Percentiles rank a stretch among this genome's conserved stretches.
phyloP scores from a whole-genome alignment of 75 land plant species.

The Pinus taeda region DNA sequence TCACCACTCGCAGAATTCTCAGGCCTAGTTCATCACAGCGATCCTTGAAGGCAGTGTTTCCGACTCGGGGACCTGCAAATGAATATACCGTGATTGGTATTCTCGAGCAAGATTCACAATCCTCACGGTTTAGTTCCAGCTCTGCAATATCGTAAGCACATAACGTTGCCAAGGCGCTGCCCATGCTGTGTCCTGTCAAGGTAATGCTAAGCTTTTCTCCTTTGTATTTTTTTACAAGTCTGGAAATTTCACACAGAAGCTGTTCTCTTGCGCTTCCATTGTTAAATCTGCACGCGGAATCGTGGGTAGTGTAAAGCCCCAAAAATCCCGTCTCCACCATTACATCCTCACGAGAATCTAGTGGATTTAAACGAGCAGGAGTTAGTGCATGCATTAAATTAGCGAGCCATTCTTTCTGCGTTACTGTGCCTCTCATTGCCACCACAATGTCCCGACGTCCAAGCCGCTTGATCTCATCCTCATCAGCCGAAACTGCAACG shows the following conservation, averaged over 20 bases:
- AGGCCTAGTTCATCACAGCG: conserved; percentile 63
- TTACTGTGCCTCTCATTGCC: too few species aligned
- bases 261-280: conserved; percentile 53
- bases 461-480: neutral
- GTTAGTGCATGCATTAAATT: too few species aligned
- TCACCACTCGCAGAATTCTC: conserved; percentile 59
- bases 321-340: too few species aligned
- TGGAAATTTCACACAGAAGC: conserved; percentile 36
- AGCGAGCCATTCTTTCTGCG: too few species aligned
- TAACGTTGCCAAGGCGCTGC: conserved; percentile 58
- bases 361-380: too few species aligned
- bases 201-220: conserved; percentile 64
- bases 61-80: conserved; percentile 68
- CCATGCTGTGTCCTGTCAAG: conserved; percentile 68
- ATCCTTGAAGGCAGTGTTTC: conserved; percentile 54
- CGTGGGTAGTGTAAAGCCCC: conserved; percentile 57
- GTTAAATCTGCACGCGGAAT: conserved; percentile 35
- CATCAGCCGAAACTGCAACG: conserved; percentile 63
- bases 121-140: conserved; percentile 32
- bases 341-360: too few species aligned
- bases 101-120: neutral
- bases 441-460: too few species aligned
- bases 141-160: conserved; percentile 66
- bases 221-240: conserved; percentile 32
- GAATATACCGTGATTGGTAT: conserved; percentile 68